Conservation (phyloP, 2,329 filamentous ascomycete species). For the Leptographium radiaticola region DNA sequence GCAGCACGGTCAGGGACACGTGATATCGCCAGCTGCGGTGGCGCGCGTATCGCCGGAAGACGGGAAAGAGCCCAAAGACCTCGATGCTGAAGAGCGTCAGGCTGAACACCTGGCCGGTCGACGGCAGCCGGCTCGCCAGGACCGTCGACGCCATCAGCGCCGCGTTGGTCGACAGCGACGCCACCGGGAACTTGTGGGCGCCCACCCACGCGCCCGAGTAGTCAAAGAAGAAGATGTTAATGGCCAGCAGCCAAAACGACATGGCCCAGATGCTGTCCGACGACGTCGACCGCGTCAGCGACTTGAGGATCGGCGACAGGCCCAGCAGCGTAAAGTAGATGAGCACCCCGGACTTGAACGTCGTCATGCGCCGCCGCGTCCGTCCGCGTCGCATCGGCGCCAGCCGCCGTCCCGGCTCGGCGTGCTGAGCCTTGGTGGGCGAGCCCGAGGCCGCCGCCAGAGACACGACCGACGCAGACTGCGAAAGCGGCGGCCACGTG, state of each 20-base stretch:
- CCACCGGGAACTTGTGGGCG: slow-evolving; percentile 46
- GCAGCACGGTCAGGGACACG: slow-evolving; percentile 56
- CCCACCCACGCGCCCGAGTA: slow-evolving; percentile 57
- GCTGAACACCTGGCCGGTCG: slow-evolving; percentile 88
- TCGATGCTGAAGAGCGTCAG: slow-evolving; percentile 94
- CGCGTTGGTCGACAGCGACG: slow-evolving; percentile 80
- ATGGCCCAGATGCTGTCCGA: slow-evolving; percentile 96
- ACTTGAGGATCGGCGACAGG: slow-evolving; percentile 89
- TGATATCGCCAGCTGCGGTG: slow-evolving; percentile 76
- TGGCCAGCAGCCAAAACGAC: slow-evolving; percentile 80
- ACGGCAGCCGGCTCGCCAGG: slow-evolving; percentile 75
- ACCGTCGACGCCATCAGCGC: slow-evolving; percentile 95
- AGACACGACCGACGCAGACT: background rate
- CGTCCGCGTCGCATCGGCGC: slow-evolving; percentile 24
- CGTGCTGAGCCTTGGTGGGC: slow-evolving; percentile 17
- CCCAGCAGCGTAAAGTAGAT: slow-evolving; percentile 90
- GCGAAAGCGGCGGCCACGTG: background rate
- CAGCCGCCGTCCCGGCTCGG: slow-evolving; percentile 14
- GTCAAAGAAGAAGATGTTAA: slow-evolving; percentile 98
- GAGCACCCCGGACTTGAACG: slow-evolving; percentile 80
- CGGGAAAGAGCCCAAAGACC: slow-evolving; percentile 94
- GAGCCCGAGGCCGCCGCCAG: slow-evolving; percentile 11
- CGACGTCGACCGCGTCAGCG: slow-evolving; percentile 83
- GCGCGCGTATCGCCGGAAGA: slow-evolving; percentile 80
- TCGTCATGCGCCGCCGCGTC: slow-evolving; percentile 49